A percentile compares a stretch with the other conserved stretches of the same genome.
These are phyloP conservation scores for Aspergillus texensis DNA, from an alignment of 2,329 filamentous ascomycete species.

Conservation along the genomic window DNA sequence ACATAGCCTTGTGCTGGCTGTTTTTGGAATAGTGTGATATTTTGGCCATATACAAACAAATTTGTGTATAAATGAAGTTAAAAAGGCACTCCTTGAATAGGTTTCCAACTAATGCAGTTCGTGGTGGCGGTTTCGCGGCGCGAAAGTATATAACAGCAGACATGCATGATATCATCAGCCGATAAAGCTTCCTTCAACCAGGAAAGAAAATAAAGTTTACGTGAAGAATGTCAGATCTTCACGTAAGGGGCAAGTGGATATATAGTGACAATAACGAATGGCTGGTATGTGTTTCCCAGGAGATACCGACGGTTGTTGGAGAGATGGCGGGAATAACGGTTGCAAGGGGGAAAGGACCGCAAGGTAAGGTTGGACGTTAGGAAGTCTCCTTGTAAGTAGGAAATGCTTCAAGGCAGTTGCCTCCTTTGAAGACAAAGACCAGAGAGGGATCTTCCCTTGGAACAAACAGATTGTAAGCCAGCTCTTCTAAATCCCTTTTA, in stretches of 20 bases:
- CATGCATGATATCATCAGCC: conserved; percentile 1
- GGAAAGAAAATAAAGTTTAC: background rate
- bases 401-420: background rate
- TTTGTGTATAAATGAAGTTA: background rate
- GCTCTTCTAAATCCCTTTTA: background rate
- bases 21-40: background rate
- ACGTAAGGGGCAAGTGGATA: background rate
- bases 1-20: background rate
- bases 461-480: background rate
- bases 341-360: background rate
- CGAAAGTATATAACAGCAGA: background rate
- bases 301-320: background rate
- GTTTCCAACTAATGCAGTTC: background rate
- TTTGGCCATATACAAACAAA: background rate
- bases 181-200: background rate
- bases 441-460: background rate
- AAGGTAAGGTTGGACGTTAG: background rate
- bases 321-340: background rate
- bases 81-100: background rate
- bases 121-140: background rate
- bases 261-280: background rate
- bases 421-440: background rate
- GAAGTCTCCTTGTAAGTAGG: background rate
- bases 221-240: background rate
- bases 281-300: conserved; percentile 7